Base-by-base conservation (phyloP, 179 eudicot genomes). In the Patellifolia procumbens region DNA sequence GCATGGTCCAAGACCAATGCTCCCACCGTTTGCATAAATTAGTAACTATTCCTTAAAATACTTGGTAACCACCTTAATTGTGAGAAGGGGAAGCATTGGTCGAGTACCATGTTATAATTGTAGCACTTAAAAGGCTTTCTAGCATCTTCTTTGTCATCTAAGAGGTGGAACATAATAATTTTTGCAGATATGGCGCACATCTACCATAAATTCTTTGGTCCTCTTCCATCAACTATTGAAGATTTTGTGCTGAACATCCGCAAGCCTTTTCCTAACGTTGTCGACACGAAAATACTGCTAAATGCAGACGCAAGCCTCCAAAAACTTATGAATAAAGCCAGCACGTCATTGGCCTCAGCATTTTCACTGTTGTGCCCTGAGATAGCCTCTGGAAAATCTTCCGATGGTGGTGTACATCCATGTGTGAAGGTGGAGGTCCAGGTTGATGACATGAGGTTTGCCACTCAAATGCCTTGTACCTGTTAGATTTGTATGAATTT, bases 371-470 rank as follows among this genome's bases (percentile, higher is more conserved):
- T 95, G 73, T 95, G 96, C 73, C 95, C 98, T 26, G 89, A 89
- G 72, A 85, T 91, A 69, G 89, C 93, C 79, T 84, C 84, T 15
- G 78, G 82, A 49, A 71, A 76, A 67, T 80, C 76, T 60, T 64
- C 83, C 62, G 78, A 60, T 67, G 55, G 76, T 75, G 84, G 78
- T 51, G 39, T 77, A 59, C 83, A 76, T 60, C 83, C 74, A 70
- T 74, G 77, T 74, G 88, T 91, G 46, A 87, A 86, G 80, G 94
- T 95, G 75, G 99, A 91, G 86, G 97, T 95, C 78, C 97, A 91
- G 81, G 96, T 95, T 80, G 99, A 91, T 86, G 94, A 93, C 85
- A 86, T 86, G 91, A 93, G 98, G 96, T 95, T 88, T 62, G 87
- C 83, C 81, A 76, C 71, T 74, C 0, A 53, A 70, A 76, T 24